A percentile compares a stretch with the other conserved stretches of the same genome.
Evolutionary conservation across 106 monocot species (phyloP).

Genomic region (Hemerocallis citrina): DNA sequence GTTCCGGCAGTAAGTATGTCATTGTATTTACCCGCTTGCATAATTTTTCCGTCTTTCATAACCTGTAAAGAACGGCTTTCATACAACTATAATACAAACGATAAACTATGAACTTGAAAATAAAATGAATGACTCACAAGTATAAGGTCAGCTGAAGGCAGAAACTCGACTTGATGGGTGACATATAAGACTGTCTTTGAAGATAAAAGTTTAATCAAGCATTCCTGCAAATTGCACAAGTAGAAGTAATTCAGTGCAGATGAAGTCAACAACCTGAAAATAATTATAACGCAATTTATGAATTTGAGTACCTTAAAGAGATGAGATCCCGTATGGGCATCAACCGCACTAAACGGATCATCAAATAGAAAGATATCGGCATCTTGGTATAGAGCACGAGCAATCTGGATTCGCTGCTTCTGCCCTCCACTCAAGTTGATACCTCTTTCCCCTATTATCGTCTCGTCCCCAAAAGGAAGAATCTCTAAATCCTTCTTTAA

Average conservation of each 20-base stretch:
- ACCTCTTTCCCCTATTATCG: slow-evolving; percentile 87
- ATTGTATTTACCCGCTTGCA: slow-evolving; percentile 74
- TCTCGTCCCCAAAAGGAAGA: slow-evolving; percentile 80
- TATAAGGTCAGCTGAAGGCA: slow-evolving; percentile 87
- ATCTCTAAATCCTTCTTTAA: slow-evolving; percentile 91
- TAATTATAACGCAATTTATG: neutral
- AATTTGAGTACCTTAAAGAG: slow-evolving; percentile 64
- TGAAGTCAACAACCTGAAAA: neutral
- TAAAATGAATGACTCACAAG: slow-evolving; percentile 43
- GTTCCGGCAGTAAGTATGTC: slow-evolving; percentile 69
- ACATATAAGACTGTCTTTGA: slow-evolving; percentile 90
- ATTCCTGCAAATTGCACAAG: slow-evolving; percentile 39
- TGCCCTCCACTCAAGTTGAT: slow-evolving; percentile 96
- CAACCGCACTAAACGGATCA: slow-evolving; percentile 95
- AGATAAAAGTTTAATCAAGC: slow-evolving; percentile 52
- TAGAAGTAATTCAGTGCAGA: neutral
- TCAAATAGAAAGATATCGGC: slow-evolving; percentile 85
- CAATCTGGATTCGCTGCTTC: slow-evolving; percentile 93
- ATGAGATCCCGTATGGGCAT: slow-evolving; percentile 89
- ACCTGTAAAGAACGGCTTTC: slow-evolving; percentile 32
- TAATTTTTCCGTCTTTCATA: slow-evolving; percentile 78
- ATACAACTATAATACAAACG: no score
- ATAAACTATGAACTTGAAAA: no score
- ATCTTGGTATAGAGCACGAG: slow-evolving; percentile 86
- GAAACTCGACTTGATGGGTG: slow-evolving; percentile 92